Conservation (phyloP, 371 early-diverging fungal species). For the Parasitella parasitica region DNA sequence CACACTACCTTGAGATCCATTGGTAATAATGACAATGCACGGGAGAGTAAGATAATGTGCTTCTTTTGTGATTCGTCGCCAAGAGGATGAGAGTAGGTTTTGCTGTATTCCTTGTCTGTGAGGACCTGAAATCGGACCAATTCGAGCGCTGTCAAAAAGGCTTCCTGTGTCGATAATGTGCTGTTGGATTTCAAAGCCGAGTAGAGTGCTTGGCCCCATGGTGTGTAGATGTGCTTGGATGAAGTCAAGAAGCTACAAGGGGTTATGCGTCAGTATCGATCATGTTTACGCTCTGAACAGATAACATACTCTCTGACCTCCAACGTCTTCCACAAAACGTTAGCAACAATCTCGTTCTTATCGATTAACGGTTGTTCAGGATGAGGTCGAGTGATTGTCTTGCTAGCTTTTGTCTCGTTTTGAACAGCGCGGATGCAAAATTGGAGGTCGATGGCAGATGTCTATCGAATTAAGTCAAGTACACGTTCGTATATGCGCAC, state of each 20-base stretch:
- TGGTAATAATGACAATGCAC: conserved; percentile 58
- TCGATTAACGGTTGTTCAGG: conserved; percentile 33
- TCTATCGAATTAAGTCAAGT: conserved; percentile 12
- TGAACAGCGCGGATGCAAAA: conserved; percentile 47
- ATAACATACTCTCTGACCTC: conserved; percentile 52
- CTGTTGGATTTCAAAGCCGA: conserved; percentile 24
- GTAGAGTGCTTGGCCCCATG: conserved; percentile 49
- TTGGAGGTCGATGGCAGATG: conserved; percentile 32
- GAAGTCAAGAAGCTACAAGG: conserved; percentile 45
- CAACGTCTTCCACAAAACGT: conserved; percentile 51
- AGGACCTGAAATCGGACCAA: conserved; percentile 59
- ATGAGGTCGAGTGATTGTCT: conserved; percentile 34
- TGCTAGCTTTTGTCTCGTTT: conserved; percentile 37
- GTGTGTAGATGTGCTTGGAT: conserved; percentile 46
- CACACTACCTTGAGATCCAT: conserved; percentile 41
- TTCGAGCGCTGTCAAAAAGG: conserved; percentile 60
- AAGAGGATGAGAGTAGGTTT: conserved; percentile 45
- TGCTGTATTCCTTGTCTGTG: conserved; percentile 52
- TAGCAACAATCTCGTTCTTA: conserved; percentile 55
- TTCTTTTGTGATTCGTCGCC: conserved; percentile 32
- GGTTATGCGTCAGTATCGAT: background rate
- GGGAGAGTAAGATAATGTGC: conserved; percentile 42
- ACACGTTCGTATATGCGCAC: background rate
- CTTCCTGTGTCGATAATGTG: conserved; percentile 44
- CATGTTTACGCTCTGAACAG: background rate